Conservation (phyloP, 1,139 yeast species). For the Sugiyamaella grinbergsii region DNA sequence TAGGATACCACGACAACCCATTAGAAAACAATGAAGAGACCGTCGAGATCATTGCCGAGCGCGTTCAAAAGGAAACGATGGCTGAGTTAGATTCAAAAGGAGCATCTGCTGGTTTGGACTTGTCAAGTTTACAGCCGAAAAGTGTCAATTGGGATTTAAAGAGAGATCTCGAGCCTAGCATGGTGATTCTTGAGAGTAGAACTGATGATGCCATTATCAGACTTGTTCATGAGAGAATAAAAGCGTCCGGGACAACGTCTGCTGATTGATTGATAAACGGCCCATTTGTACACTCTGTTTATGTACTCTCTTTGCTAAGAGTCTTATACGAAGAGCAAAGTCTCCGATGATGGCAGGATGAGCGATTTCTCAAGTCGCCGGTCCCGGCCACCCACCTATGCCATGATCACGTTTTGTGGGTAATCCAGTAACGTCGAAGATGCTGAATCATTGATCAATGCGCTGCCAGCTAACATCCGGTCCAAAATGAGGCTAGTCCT, state of each 20-base stretch:
- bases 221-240: constrained; percentile 36
- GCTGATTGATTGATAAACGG: too few relatives aligned
- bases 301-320: too few relatives aligned
- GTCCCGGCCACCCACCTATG: too few relatives aligned
- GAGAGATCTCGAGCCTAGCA: constrained; percentile 44
- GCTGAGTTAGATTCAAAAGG: constrained; percentile 32
- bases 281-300: too few relatives aligned
- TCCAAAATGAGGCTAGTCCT: too few relatives aligned
- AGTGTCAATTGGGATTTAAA: constrained; percentile 47
- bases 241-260: constrained; percentile 8
- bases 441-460: too few relatives aligned
- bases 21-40: constrained; percentile 39
- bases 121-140: constrained; percentile 39
- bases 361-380: too few relatives aligned
- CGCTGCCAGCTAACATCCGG: too few relatives aligned
- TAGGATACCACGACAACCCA: constrained; percentile 44
- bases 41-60: constrained; percentile 44
- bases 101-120: constrained; percentile 26
- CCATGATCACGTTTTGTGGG: too few relatives aligned
- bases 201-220: constrained; percentile 48
- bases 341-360: too few relatives aligned
- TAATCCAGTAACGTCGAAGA: too few relatives aligned
- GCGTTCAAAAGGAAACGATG: constrained; percentile 39
- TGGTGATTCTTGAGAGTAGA: constrained; percentile 44
- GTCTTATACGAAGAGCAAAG: too few relatives aligned